Evolutionary conservation across 768 basidiomycete genomes (phyloP).

Genomic region (Russula sp.): DNA sequence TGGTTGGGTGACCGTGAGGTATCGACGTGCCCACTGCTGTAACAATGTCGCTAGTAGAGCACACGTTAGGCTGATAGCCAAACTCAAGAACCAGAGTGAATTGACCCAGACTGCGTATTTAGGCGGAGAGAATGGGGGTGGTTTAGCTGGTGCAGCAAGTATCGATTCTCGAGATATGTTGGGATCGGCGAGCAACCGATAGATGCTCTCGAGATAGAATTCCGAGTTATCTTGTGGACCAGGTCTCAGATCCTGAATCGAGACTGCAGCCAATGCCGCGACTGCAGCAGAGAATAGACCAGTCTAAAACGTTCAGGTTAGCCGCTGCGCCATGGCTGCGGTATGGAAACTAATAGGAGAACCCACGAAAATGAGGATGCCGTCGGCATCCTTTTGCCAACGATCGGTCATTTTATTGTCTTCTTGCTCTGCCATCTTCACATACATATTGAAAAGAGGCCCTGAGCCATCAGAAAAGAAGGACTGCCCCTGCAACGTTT

Average conservation of each 20-base stretch:
- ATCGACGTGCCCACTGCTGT: slow-evolving; percentile 46
- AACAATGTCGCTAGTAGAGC: slow-evolving; percentile 42
- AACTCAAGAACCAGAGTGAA: slow-evolving; percentile 31
- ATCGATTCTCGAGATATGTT: background rate
- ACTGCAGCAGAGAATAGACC: slow-evolving; percentile 9
- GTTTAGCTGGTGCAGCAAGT: background rate
- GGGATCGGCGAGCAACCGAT: background rate
- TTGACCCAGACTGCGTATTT: slow-evolving; percentile 2
- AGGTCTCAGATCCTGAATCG: slow-evolving; percentile 6
- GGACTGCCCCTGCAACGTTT: too few relatives aligned
- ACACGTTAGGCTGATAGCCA: slow-evolving; percentile 37
- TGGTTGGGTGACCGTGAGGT: slow-evolving; percentile 27
- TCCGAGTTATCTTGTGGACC: slow-evolving; percentile 10
- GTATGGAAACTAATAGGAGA: too few relatives aligned
- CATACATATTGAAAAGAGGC: too few relatives aligned
- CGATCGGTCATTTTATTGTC: too few relatives aligned
- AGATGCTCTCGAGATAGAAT: background rate
- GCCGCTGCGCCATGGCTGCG: too few relatives aligned
- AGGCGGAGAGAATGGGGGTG: background rate
- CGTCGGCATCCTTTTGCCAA: background rate
- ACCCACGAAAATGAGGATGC: slow-evolving; percentile 9
- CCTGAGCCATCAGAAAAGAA: background rate
- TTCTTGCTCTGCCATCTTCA: too few relatives aligned
- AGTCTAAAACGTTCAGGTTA: background rate
- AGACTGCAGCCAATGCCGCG: slow-evolving; percentile 5